Conservation (phyloP, 2,329 filamentous ascomycete genomes). For the Ploettnerulaceae sp. region DNA sequence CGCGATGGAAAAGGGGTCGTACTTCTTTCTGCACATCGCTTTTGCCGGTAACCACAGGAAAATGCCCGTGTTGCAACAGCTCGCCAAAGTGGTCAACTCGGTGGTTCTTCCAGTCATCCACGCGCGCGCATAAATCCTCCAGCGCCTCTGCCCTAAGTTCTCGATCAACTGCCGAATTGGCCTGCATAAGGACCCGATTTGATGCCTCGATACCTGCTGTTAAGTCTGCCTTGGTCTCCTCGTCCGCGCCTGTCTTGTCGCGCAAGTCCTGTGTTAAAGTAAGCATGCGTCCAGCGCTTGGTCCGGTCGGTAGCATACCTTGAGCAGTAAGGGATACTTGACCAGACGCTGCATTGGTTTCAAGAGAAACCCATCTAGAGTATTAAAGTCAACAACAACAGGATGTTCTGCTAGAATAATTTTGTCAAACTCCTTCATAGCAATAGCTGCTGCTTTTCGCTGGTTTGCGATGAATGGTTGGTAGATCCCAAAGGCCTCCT, state of each 20-base stretch:
- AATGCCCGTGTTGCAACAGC: conserved; percentile 80
- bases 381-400: conserved; percentile 83
- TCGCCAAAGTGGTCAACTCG: conserved; percentile 87
- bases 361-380: conserved; percentile 84
- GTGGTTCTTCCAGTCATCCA: conserved; percentile 97
- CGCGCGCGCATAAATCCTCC: conserved; percentile 72
- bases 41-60: conserved; percentile 84
- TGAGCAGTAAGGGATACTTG: conserved; percentile 88
- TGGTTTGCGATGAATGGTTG: conserved; percentile 98
- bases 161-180: conserved; percentile 86
- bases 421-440: conserved; percentile 80
- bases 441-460: conserved; percentile 80
- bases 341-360: conserved; percentile 95
- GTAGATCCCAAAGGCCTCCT: conserved; percentile 87
- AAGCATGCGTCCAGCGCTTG: conserved; percentile 6
- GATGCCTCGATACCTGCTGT: conserved; percentile 73
- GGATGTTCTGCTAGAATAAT: conserved; percentile 69
- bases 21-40: conserved; percentile 84
- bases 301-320: conserved; percentile 45
- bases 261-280: conserved; percentile 63
- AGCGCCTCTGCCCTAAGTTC: conserved; percentile 81
- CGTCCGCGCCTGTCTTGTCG: conserved; percentile 74
- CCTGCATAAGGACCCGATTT: conserved; percentile 73
- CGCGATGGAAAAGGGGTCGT: conserved; percentile 18
- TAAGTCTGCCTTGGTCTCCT: conserved; percentile 67